A percentile compares a stretch with the other conserved stretches of the same genome.
These are phyloP conservation scores for Aquilaria malaccensis DNA, from an alignment of 345 rosid genomes.

Conservation along the genomic window DNA sequence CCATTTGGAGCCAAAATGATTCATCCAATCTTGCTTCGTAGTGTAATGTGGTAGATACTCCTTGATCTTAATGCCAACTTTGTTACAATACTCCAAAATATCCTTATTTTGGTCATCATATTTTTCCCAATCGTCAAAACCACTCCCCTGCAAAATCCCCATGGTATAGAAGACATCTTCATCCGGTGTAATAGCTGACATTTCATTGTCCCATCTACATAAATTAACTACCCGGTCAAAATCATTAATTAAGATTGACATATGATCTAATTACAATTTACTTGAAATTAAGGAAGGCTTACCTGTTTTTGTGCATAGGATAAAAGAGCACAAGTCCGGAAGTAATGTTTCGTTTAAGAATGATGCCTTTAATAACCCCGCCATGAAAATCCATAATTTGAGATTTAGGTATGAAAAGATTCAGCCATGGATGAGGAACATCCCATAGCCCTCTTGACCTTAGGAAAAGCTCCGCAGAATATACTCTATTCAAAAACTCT, in stretches of 20 bases:
- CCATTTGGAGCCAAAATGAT: constrained; percentile 89
- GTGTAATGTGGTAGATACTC: constrained; percentile 60
- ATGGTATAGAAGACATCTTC: constrained; percentile 80
- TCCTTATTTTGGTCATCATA: constrained; percentile 54
- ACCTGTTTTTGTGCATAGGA: constrained; percentile 31
- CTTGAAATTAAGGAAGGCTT: not conserved
- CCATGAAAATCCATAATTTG: constrained; percentile 20
- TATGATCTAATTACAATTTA: not conserved
- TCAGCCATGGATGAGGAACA: constrained; percentile 46
- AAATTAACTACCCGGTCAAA: not conserved
- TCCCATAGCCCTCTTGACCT: constrained; percentile 28
- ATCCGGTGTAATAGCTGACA: constrained; percentile 60
- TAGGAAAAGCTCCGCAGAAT: constrained; percentile 21
- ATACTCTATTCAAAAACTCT: constrained; percentile 33
- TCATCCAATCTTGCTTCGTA: constrained; percentile 48
- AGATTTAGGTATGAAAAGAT: constrained; percentile 38
- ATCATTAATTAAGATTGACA: not conserved
- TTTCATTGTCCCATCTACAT: constrained; percentile 75
- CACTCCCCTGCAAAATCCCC: constrained; percentile 67
- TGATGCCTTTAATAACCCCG: constrained; percentile 31
- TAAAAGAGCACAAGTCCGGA: constrained; percentile 29
- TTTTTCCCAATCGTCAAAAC: constrained; percentile 43
- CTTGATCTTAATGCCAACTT: constrained; percentile 45
- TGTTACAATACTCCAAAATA: constrained; percentile 46
- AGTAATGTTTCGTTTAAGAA: constrained; percentile 31